These are phyloP conservation scores for Lentinula boryana DNA, from an alignment of 768 basidiomycete species.

Conservation along the genomic window DNA sequence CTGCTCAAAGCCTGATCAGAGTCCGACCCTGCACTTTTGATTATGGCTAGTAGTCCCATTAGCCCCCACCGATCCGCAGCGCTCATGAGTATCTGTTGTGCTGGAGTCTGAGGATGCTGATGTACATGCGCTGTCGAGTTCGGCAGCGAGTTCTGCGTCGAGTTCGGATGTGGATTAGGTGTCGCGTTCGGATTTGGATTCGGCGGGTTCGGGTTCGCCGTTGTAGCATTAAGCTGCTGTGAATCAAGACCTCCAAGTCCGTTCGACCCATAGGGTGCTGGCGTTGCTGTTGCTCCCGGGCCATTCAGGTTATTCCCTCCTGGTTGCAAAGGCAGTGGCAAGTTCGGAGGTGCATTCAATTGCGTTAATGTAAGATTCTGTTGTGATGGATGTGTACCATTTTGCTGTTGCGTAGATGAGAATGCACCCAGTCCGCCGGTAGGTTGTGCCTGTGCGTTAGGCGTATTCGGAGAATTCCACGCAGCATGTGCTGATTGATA, in stretches of 20 bases:
- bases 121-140: slow-evolving; percentile 28
- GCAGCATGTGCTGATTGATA: slow-evolving; percentile 57
- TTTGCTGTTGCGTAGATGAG: slow-evolving; percentile 27
- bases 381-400: slow-evolving; percentile 35
- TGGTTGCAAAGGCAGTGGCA: neutral
- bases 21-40: slow-evolving; percentile 75
- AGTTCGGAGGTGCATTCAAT: slow-evolving; percentile 50
- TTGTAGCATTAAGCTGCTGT: slow-evolving; percentile 18
- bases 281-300: slow-evolving; percentile 29
- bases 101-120: slow-evolving; percentile 78
- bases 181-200: slow-evolving; percentile 29
- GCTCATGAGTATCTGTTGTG: slow-evolving; percentile 87
- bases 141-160: slow-evolving; percentile 20
- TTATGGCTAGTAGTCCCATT: slow-evolving; percentile 76
- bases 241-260: slow-evolving; percentile 21
- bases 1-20: slow-evolving; percentile 76
- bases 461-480: slow-evolving; percentile 53
- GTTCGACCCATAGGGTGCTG: slow-evolving; percentile 9
- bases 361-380: slow-evolving; percentile 38
- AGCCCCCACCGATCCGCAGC: slow-evolving; percentile 97
- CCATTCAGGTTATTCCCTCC: slow-evolving; percentile 30
- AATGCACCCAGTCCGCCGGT: slow-evolving; percentile 5
- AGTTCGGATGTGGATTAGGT: slow-evolving; percentile 16
- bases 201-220: slow-evolving; percentile 24
- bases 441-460: slow-evolving; percentile 21